Base-by-base conservation (phyloP, 345 rosid genomes). In the Anacardium occidentale region DNA sequence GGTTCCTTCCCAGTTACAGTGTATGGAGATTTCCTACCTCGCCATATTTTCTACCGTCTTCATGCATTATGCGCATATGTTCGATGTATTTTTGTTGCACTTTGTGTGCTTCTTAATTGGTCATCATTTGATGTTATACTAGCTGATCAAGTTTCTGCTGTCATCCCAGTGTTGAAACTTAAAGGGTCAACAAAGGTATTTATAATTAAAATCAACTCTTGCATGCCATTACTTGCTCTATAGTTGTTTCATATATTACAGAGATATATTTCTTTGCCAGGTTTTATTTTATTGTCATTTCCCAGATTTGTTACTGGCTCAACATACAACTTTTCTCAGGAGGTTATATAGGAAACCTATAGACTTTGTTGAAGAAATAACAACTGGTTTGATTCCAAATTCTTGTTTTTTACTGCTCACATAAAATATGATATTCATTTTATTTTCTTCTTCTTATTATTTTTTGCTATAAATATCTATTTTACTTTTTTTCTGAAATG, bases 281-380 rank as follows among this genome's bases (percentile, higher is more conserved):
- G 94, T 92, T 72, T 85, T 88, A 50, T 95, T 92, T 84, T 95
- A 95, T 78, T 95, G 99, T 82, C 97, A 95, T 83, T 95, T 95
- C 77, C 94, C 96, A 0, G 98, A 95, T 81, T 67, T 95, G 67
- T 81, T 95, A 62, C 76, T 92, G 25, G 99, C 98, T 79, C 88
- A 95, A 69, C 97, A 85, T 75, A 82, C 97, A 26, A 89, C 91
- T n/a, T 4, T 80, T 67, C 85, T 91, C n/a, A 83, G 94, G 84
- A 88, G 89, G 70, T 74, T 89, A 68, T 91, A 95, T 74, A 76
- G 97, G 68, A 95, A 81, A 76, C 99, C 99, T 18, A 88, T 95
- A 68, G 96, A 95, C 77, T 83, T 80, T 52, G 64, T 91, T 15
- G 98, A 95, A 86, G 90, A 92, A 86, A 48, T 80, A 51, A 92